Base-by-base conservation (phyloP, 2,329 filamentous ascomycete species). In the Calonectria pauciramosa region DNA sequence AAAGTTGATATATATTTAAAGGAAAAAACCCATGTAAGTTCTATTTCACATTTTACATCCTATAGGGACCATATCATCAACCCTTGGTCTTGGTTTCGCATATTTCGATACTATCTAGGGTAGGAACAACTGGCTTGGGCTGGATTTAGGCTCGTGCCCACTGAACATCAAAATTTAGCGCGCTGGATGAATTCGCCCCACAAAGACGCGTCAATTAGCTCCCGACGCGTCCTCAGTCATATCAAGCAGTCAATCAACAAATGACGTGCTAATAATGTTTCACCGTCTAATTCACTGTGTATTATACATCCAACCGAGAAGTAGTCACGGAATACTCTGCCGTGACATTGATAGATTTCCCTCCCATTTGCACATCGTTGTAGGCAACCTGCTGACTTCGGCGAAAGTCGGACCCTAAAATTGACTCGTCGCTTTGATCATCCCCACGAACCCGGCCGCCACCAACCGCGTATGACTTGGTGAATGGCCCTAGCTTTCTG, bases 401-500 rank as follows among this genome's bases (percentile, higher is more conserved):
- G 7, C 75, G 66, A 38, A 73, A 79, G 4, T 80, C 75, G 4
- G 74, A 68, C 4, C 78, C 77, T 1, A 80, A 20, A 23, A 80
- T 80, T 14, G 76, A 73, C 38, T 80, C 77, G 26, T 80, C 76
- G 8, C 78, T 80, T 41, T 79, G 70, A 5, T 80, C 74, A 9
- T 76, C 73, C 0, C 59, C 54, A 2, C 69, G 68, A 13, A 59
- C 36, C 8, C 68, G 60, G 11, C 32, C 52, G 2, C 52, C 65
- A 0, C 38, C 63, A 2, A 69, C 56, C 0, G 71, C 59, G n/a
- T 79, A 78, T 0, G 68, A 47, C 38, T 77, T 80, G 0, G 26
- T 56, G n/a, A 75, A 76, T 0, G 72, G 49, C 2, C 72, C 78
- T 1, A 77, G 6, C 28, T 75, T 77, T 2, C 70, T 38, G 26